phyloP scores from a whole-genome alignment of 331 rosid species.

The Arachis monticola region DNA sequence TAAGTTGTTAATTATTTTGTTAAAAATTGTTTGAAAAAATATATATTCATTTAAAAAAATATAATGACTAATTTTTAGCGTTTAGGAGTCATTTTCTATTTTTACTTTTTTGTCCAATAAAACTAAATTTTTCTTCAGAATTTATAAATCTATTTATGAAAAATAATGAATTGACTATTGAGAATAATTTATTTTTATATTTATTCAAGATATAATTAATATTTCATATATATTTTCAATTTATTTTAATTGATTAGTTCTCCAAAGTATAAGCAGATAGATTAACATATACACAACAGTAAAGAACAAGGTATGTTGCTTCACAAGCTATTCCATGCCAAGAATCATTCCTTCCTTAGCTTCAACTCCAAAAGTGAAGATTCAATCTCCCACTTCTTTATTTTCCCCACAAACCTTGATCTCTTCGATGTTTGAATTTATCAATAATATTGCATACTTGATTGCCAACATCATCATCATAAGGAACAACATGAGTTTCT shows the following conservation, averaged over 20 bases:
- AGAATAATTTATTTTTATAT: too few relatives aligned
- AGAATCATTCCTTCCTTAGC: conserved; percentile 66
- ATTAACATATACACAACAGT: not conserved
- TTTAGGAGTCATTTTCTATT: too few relatives aligned
- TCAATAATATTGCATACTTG: not conserved
- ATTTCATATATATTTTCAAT: too few relatives aligned
- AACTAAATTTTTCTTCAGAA: too few relatives aligned
- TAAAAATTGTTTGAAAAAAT: too few relatives aligned
- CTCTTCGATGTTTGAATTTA: not conserved
- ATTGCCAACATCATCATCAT: conserved; percentile 22
- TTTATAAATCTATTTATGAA: too few relatives aligned
- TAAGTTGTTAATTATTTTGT: too few relatives aligned
- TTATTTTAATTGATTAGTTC: not conserved
- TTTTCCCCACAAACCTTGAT: conserved; percentile 1
- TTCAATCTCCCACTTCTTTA: conserved; percentile 21
- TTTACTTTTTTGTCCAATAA: too few relatives aligned
- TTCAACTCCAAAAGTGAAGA: conserved; percentile 34
- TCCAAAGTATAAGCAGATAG: not conserved
- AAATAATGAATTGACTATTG: too few relatives aligned
- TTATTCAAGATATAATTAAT: too few relatives aligned
- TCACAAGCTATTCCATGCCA: conserved; percentile 42
- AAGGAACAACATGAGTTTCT: conserved; percentile 50
- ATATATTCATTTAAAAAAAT: too few relatives aligned
- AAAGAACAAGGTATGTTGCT: not conserved
- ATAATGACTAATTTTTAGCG: too few relatives aligned